phyloP scores from a whole-genome alignment of 768 basidiomycete species.

The Auriculariales sp. region DNA sequence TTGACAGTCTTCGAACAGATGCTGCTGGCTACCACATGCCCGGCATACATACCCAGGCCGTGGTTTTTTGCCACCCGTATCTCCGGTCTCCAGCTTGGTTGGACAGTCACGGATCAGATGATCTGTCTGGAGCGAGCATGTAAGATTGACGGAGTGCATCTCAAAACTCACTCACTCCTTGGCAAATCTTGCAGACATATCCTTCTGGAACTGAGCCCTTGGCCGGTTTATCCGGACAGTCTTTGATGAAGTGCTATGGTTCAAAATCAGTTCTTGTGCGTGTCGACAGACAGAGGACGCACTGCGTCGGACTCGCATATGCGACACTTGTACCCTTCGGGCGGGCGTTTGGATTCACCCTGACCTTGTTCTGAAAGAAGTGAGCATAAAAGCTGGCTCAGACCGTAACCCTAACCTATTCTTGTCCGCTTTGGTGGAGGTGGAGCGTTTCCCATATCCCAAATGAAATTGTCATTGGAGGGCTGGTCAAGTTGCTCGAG shows the following conservation, averaged over 20 bases:
- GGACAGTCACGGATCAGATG: conserved; percentile 88
- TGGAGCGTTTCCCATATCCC: conserved; percentile 45
- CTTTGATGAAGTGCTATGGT: conserved; percentile 55
- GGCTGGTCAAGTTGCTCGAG: conserved; percentile 28
- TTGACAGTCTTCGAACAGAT: conserved; percentile 81
- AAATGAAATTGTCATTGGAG: conserved; percentile 48
- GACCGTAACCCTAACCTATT: conserved; percentile 26
- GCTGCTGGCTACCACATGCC: conserved; percentile 76
- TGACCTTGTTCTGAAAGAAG: no score
- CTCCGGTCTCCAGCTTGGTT: conserved; percentile 56
- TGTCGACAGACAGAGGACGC: conserved; percentile 9
- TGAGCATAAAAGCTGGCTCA: no score
- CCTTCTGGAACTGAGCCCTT: conserved; percentile 53
- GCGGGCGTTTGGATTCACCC: conserved; percentile 42
- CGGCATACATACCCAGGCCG: conserved; percentile 80
- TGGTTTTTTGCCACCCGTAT: conserved; percentile 73
- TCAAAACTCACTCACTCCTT: conserved; percentile 29
- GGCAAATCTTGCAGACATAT: conserved; percentile 80
- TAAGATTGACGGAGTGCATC: not conserved
- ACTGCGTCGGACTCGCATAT: conserved; percentile 68
- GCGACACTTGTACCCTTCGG: conserved; percentile 60
- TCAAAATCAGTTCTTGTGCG: not conserved
- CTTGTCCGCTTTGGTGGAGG: conserved; percentile 15
- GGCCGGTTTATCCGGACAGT: conserved; percentile 51
- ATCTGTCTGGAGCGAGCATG: conserved; percentile 34